Conservation (phyloP, 441 rosid genomes). For the Eutrema salsugineum region DNA sequence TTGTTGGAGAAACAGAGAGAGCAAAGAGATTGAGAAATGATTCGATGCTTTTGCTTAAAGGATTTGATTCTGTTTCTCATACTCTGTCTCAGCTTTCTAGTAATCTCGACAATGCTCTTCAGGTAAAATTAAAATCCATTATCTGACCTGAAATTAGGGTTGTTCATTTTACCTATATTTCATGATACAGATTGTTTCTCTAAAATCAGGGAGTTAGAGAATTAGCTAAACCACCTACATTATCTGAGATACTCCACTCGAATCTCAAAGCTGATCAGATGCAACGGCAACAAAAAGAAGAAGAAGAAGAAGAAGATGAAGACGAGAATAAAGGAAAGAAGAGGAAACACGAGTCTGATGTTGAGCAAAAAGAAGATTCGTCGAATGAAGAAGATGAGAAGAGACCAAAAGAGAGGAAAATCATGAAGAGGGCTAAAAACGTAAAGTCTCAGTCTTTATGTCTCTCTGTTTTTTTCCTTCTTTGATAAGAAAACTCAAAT, state of each 20-base stretch:
- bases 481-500: background rate
- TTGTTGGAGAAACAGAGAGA: slow-evolving; percentile 33
- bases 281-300: slow-evolving; percentile 28
- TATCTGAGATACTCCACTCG: slow-evolving; percentile 60
- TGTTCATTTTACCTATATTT: background rate
- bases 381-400: slow-evolving; percentile 43
- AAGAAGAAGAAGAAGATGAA: slow-evolving; percentile 33
- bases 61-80: slow-evolving; percentile 78
- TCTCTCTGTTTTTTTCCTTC: background rate
- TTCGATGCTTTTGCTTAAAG: slow-evolving; percentile 72
- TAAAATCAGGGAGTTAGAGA: slow-evolving; percentile 65
- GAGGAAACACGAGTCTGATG: slow-evolving; percentile 56
- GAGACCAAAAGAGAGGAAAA: slow-evolving; percentile 41
- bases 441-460: slow-evolving; percentile 28
- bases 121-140: slow-evolving; percentile 36
- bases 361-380: slow-evolving; percentile 36
- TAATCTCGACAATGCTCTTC: slow-evolving; percentile 79
- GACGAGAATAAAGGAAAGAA: slow-evolving; percentile 44
- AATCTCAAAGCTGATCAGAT: slow-evolving; percentile 39
- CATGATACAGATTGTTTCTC: background rate
- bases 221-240: slow-evolving; percentile 74
- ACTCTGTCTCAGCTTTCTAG: slow-evolving; percentile 70
- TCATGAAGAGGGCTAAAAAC: slow-evolving; percentile 68
- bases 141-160: background rate
- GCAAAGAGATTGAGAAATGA: slow-evolving; percentile 63